Base-by-base conservation (phyloP, 768 basidiomycete species). In the Clavaria fumosa region DNA sequence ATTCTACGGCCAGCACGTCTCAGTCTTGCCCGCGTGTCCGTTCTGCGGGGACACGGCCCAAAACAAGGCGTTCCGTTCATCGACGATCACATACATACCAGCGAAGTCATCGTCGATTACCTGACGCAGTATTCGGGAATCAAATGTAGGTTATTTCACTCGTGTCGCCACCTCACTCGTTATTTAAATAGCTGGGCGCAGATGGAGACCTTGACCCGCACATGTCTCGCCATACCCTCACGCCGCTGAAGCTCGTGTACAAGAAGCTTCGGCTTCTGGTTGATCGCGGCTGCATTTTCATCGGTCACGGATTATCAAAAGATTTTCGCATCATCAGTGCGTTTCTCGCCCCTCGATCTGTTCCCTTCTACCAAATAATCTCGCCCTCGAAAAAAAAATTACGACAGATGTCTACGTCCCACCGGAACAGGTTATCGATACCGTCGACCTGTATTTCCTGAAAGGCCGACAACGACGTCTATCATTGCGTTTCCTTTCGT, bases 251-350 rank as follows among this genome's bases (percentile, higher is more conserved):
- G 51, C 70, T 93, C n/a, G 95, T 90, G 2, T 99, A 97, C 62
- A 97, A 97, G 66, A 99, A 99, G 53, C 63, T 99, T 9, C 75
- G 95, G 2, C 57, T 91, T 14, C 65, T 97, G 4, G 90, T 97
- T 14, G 95, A 99, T 53, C 68, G 79, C 17, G 90, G 91, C 4
- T 99, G 95, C 51, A 82, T 89, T 41, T 99, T 99, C 53, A 81
- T 97, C 39, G 95, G 95, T 1, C 95, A 99, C 49, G 95, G 95
- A 4, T 70, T 99, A 12, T 81, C 88, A 11, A 96, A 97, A 53
- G 95, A 99, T 54, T 96, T 97, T 61, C 74, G 93, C 7, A 97
- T 93, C 39, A 99, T 97, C 61, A 99, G 93, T 93, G 47, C 53
- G 84, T 61, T 14, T 7, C 18, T 22, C 15, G 30, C 33, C 34